Base-by-base conservation (phyloP, 2,329 filamentous ascomycete species). In the Arthrinium phaeospermum region DNA sequence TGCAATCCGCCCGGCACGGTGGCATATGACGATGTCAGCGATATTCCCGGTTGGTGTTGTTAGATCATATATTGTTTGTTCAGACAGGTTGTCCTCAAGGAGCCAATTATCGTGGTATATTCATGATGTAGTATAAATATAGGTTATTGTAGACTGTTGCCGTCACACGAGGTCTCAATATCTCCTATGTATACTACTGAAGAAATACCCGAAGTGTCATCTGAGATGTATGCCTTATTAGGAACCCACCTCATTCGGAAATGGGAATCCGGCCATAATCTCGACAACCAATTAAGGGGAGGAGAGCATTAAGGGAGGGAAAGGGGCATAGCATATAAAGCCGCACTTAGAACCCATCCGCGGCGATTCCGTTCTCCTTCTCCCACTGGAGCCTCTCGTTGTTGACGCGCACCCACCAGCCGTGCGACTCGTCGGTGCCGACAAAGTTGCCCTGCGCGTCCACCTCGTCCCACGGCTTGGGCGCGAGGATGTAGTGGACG, bases 401-500 rank as follows among this genome's bases (percentile, higher is more conserved):
- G 76, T 90, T 88, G 1, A 80, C 79, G 34, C 85, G 84, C 22
- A 85, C 81, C 89, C 89, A 91, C 89, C 89, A 91, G 68, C 79
- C 79, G 74, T 90, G 87, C 14, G 84, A 85, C 78, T 85, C 85
- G 0, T 87, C 85, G 4, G 79, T 81, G 47, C 86, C 85, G 0
- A 78, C 83, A 79, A 82, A 85, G 49, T 83, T 80, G 2, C 86
- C 87, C 19, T 82, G 75, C 1, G 76, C 81, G 61, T 86, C 82
- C 44, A 86, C 74, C 80, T 89, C 85, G 61, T 89, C 84, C 90
- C 90, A 91, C 2, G 90, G 90, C 81, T 91, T 91, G 0, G 89
- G 89, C 49, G 83, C 86, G 30, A 91, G 78, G 67, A 91, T 90
- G 73, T 89, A 91, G 77, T 91, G 90, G 7, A 91, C 79, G 75